Evolutionary conservation across 768 basidiomycete genomes (phyloP), one percentile per base, ranked within the genome.

Genomic region (Termitomyces sp.): DNA sequence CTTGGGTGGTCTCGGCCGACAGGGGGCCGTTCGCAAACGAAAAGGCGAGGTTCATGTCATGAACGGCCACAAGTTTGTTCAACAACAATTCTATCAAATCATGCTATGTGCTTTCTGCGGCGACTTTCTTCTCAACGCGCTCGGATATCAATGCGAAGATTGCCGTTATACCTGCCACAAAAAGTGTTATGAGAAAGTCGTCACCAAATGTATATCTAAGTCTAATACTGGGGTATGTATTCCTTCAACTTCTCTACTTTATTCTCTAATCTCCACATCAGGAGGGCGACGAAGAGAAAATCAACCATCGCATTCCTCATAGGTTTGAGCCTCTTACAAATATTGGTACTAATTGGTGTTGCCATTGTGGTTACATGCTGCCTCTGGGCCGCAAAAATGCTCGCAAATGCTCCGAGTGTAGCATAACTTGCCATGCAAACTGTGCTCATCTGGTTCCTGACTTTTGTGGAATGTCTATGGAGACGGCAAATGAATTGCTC

Each of bases 401-500:
- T 22, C 86, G 94, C 56, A 90, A 90, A 72, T 99, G 97, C 71
- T 87, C 92, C 0, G 96, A 98, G 71, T 99, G 97, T 74, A 86
- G 89, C 66, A 87, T 98, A 64, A 98, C 96, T 47, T 98, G 94
- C 66, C 97, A 99, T 73, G 94, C 93, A 20, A 91, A 94, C 62
- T 99, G 97, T 74, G 92, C 94, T 1, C 97, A 99, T 71, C 84
- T 98, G 57, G 97, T 99, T 42, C 97, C 97, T 58, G 96, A 99
- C 73, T 98, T 99, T 73, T 99, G 97, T 67, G 97, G 97, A 44
- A 98, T 99, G 95, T 94, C 94, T 38, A 98, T 98, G 96, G 96
- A 98, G 73, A 96, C 92, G 38, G 96, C 97, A 49, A 98, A 98
- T 70, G 86, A 88, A 66, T 80, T 99, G 20, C 81, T 99, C 52